Conservation (phyloP, 306 rosid species). For the Echinosophora koreensis region DNA sequence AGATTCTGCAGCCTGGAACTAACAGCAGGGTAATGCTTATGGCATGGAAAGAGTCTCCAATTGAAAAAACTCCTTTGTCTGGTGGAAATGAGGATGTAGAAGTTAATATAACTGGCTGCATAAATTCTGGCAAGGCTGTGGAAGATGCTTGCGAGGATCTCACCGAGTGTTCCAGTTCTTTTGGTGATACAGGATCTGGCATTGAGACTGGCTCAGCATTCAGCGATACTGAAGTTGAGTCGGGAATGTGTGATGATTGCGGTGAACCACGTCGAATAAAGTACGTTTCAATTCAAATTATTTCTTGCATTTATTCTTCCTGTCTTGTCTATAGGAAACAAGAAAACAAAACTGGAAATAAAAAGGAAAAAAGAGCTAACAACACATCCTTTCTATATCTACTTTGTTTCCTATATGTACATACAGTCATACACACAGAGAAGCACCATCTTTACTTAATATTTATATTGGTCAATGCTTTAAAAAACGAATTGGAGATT, state of each 20-base stretch:
- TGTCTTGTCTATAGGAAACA: slow-evolving; percentile 31
- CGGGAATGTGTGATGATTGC: slow-evolving; percentile 53
- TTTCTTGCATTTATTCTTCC: not conserved
- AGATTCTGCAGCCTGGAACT: slow-evolving; percentile 49
- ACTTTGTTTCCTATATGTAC: too few species aligned
- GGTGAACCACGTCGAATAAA: slow-evolving; percentile 56
- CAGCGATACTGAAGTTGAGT: slow-evolving; percentile 67
- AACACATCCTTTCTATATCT: not conserved
- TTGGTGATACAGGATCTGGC: slow-evolving; percentile 67
- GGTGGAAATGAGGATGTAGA: slow-evolving; percentile 58
- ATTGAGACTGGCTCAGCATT: slow-evolving; percentile 48
- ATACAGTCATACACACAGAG: not conserved
- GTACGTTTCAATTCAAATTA: slow-evolving; percentile 51
- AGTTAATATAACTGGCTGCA: slow-evolving; percentile 60
- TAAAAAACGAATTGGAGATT: too few species aligned
- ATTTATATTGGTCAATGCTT: not conserved
- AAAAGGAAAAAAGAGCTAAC: not conserved
- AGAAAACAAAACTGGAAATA: not conserved
- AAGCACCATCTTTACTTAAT: not conserved
- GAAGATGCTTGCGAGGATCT: slow-evolving; percentile 57
- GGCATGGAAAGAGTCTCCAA: slow-evolving; percentile 44
- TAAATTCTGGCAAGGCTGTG: slow-evolving; percentile 42
- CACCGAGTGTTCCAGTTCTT: slow-evolving; percentile 71
- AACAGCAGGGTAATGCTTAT: slow-evolving; percentile 42
- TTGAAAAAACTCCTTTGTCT: slow-evolving; percentile 39